Percentiles rank a stretch among this genome's conserved stretches.
phyloP scores from a whole-genome alignment of 1,284 basidiomycete species.

The Prillingera fragicola region DNA sequence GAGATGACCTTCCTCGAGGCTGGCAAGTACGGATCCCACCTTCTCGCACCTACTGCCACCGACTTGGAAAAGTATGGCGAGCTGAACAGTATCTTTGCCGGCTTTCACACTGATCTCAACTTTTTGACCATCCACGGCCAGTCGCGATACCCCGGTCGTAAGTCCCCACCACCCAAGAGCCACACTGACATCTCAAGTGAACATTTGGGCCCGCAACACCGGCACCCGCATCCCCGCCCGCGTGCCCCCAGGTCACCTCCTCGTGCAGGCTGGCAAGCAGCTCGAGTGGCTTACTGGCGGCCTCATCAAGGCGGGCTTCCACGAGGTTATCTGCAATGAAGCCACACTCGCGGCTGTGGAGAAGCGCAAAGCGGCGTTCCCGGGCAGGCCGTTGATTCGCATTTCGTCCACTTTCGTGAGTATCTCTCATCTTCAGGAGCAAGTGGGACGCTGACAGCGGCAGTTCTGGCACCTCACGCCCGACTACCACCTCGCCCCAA shows the following conservation, averaged over 20 bases:
- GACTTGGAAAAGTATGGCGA: slow-evolving; percentile 71
- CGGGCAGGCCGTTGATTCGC: slow-evolving; percentile 75
- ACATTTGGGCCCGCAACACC: slow-evolving; percentile 87
- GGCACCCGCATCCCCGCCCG: slow-evolving; percentile 78
- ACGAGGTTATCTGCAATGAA: slow-evolving; percentile 83
- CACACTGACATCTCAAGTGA: slow-evolving; percentile 32
- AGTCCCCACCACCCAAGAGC: slow-evolving; percentile 6
- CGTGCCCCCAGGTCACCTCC: slow-evolving; percentile 60
- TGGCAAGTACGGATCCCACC: slow-evolving; percentile 74
- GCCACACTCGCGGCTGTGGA: slow-evolving; percentile 68
- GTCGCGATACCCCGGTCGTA: slow-evolving; percentile 52
- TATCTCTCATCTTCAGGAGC: neutral
- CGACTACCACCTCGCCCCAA: slow-evolving; percentile 66
- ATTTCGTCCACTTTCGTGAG: slow-evolving; percentile 78
- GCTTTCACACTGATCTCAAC: slow-evolving; percentile 65
- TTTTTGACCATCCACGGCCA: slow-evolving; percentile 77
- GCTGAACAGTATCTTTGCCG: slow-evolving; percentile 73
- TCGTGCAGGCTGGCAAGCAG: slow-evolving; percentile 83
- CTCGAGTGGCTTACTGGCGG: slow-evolving; percentile 83
- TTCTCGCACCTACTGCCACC: slow-evolving; percentile 85
- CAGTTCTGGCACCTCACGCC: slow-evolving; percentile 84
- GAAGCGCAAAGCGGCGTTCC: slow-evolving; percentile 55
- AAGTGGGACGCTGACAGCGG: slow-evolving; percentile 2
- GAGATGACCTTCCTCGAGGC: slow-evolving; percentile 64
- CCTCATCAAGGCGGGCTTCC: slow-evolving; percentile 81